Evolutionary conservation across 352 stramenopile genomes (phyloP).

Genomic region (Phytophthora cactorum): DNA sequence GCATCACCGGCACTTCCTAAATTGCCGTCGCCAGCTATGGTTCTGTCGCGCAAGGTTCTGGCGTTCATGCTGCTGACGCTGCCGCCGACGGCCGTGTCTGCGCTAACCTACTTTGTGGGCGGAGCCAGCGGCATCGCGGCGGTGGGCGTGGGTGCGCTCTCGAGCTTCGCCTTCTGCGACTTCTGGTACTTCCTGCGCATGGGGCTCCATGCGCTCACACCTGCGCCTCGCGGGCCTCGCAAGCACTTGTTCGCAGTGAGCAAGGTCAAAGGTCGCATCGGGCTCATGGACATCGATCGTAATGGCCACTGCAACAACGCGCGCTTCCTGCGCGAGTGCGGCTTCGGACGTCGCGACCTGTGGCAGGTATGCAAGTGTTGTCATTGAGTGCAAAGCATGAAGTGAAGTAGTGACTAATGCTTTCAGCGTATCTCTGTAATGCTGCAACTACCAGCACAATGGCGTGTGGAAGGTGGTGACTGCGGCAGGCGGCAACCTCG

Average conservation of each 20-base stretch:
- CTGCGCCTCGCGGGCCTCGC: slow-evolving; percentile 28
- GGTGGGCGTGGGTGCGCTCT: slow-evolving; percentile 45
- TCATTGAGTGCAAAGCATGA: background rate
- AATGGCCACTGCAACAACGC: slow-evolving; percentile 90
- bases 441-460: slow-evolving; percentile 49
- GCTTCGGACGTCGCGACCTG: slow-evolving; percentile 76
- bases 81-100: slow-evolving; percentile 45
- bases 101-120: slow-evolving; percentile 35
- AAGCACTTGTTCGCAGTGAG: slow-evolving; percentile 62
- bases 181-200: slow-evolving; percentile 84
- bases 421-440: slow-evolving; percentile 6
- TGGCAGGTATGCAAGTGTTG: slow-evolving; percentile 69
- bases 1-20: background rate
- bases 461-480: slow-evolving; percentile 76
- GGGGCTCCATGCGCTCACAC: slow-evolving; percentile 36
- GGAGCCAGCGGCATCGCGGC: slow-evolving; percentile 29
- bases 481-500: slow-evolving; percentile 66
- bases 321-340: slow-evolving; percentile 84
- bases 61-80: slow-evolving; percentile 58
- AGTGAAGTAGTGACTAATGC: background rate
- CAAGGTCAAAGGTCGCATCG: slow-evolving; percentile 50
- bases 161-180: slow-evolving; percentile 74
- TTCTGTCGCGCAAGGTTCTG: slow-evolving; percentile 47
- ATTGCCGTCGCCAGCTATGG: slow-evolving; percentile 15
- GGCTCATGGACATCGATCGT: slow-evolving; percentile 78